These are phyloP conservation scores for Ophiocordyceps robertsii DNA, from an alignment of 2,329 filamentous ascomycete species.

Conservation along the genomic window DNA sequence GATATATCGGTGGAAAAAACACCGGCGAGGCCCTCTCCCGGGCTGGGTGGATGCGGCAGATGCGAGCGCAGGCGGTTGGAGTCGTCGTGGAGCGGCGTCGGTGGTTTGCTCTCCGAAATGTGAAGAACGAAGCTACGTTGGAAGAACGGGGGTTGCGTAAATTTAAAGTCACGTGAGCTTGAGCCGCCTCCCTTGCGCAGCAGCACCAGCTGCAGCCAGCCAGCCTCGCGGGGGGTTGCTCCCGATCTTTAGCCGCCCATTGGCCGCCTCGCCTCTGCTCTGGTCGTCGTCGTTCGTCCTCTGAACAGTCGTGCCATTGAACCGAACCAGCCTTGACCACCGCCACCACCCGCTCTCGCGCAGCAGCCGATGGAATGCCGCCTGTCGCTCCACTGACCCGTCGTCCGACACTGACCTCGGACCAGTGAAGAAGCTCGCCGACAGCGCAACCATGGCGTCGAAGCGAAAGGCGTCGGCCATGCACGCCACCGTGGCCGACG, in stretches of 20 bases:
- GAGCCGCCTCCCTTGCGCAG: conserved; percentile 3
- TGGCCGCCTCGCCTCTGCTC: background rate
- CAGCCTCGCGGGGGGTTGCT: too few species aligned
- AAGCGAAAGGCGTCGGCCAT: conserved; percentile 81
- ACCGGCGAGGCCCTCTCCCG: background rate
- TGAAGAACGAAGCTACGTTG: conserved; percentile 17
- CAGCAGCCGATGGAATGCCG: too few species aligned
- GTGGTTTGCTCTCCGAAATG: conserved; percentile 12
- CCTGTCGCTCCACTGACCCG: too few species aligned
- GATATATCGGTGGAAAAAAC: background rate
- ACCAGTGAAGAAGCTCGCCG: too few species aligned
- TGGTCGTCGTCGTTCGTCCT: too few species aligned
- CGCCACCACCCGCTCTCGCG: too few species aligned
- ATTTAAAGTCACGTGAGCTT: conserved; percentile 29
- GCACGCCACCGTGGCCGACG: conserved; percentile 53
- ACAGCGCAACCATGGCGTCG: conserved; percentile 55
- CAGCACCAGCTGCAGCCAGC: background rate
- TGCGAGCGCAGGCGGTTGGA: conserved; percentile 9
- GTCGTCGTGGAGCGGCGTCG: conserved; percentile 11
- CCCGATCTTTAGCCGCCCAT: background rate
- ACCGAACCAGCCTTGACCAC: too few species aligned
- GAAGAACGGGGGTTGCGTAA: conserved; percentile 19
- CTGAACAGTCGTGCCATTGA: too few species aligned
- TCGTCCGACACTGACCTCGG: too few species aligned
- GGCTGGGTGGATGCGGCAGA: conserved; percentile 5